A percentile compares a stretch with the other conserved stretches of the same genome.
Evolutionary conservation across 2,329 filamentous ascomycete species (phyloP).

Genomic region (Trichophyton verrucosum): DNA sequence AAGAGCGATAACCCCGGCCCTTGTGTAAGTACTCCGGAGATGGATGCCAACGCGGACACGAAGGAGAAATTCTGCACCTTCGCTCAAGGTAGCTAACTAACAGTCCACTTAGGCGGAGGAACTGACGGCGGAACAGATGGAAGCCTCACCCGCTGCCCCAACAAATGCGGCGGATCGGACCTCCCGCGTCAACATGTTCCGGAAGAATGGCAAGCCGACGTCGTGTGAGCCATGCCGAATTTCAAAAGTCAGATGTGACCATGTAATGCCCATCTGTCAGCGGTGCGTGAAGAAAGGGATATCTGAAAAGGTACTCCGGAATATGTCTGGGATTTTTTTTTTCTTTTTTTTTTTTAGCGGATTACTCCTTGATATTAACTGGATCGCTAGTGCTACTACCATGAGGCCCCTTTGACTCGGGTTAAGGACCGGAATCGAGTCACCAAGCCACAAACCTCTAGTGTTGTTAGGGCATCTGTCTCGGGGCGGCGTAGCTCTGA

Average conservation of each 20-base stretch:
- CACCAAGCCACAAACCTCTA: slow-evolving; percentile 9
- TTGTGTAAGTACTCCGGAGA: too few relatives aligned
- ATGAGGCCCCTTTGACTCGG: slow-evolving; percentile 23
- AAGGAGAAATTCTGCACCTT: background rate
- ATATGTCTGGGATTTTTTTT: background rate
- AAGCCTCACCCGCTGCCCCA: background rate
- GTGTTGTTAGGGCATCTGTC: slow-evolving; percentile 8
- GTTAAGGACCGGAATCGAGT: slow-evolving; percentile 3
- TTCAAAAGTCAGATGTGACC: slow-evolving; percentile 24
- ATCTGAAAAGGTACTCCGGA: slow-evolving; percentile 7
- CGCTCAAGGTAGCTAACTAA: background rate
- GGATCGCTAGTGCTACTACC: slow-evolving; percentile 20
- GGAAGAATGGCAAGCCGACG: slow-evolving; percentile 30
- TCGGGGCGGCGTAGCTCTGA: slow-evolving; percentile 5
- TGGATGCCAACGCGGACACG: background rate
- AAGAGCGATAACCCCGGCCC: too few relatives aligned
- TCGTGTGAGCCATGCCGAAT: slow-evolving; percentile 25
- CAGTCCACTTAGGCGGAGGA: background rate
- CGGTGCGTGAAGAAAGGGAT: slow-evolving; percentile 19
- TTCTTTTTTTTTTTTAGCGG: background rate
- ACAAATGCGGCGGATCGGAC: background rate
- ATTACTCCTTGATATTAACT: background rate
- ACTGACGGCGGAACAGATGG: background rate
- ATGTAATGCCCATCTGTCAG: slow-evolving; percentile 18
- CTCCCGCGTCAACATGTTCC: slow-evolving; percentile 6